Evolutionary conservation across 1,284 basidiomycete species (phyloP), one percentile per base, ranked within the genome.

Genomic region (Ganoderma meredithae): DNA sequence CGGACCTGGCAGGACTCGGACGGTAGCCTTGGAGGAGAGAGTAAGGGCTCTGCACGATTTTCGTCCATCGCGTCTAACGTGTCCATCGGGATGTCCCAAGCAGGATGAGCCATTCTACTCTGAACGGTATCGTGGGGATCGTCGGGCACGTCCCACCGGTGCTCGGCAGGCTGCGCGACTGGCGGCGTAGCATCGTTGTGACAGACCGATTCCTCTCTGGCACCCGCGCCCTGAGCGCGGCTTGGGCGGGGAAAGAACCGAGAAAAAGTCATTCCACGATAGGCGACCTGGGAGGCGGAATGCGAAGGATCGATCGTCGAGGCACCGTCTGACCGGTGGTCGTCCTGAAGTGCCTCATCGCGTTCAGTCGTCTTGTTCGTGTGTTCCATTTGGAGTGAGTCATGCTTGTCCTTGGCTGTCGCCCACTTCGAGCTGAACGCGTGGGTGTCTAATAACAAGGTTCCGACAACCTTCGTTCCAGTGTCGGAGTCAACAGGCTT

Each of bases 301-400:
- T 72, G 63, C 1, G 71, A 74, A 25, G 88, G 88, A 40, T 80
- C 80, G 15, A 89, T 74, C 47, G 86, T 7, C 81, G 74, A 59
- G 64, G 66, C 62, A 22, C 25, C 22, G n/a, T 73, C 56, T 22
- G 68, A 65, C 10, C 31, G 22, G 15, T 39, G 41, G 33, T 44
- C 36, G 9, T 41, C 62, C 19, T 47, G 40, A 13, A 12, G n/a
- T 15, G 58, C 56, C 25, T 27, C 39, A 12, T 1, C 8, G 47
- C 27, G 22, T 49, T 56, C 19, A 19, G 39, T 12, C 31, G 39
- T n/a, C 12, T 36, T n/a, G 52, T 22, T 53, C 52, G 33, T 17
- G 19, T 56, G n/a, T 43, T 13, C 58, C 39, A n/a, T 25, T 43
- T 12, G 6, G 2, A 19, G 56, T 59, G 56, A 59, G 56, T 59